These are phyloP conservation scores for Abelmoschus esculentus DNA, from an alignment of 345 rosid genomes.

Conservation along the genomic window DNA sequence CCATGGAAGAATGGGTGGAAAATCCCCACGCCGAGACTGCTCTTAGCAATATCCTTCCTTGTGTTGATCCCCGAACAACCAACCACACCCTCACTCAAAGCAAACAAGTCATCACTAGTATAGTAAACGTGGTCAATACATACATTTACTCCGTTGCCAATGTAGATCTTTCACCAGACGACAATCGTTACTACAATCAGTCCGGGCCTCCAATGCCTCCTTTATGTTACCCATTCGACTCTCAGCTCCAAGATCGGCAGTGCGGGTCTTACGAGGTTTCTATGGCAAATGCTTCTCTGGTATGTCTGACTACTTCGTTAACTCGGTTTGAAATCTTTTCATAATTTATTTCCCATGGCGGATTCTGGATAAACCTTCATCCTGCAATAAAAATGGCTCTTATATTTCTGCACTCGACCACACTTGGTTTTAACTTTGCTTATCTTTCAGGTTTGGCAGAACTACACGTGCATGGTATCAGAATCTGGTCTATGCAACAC, in stretches of 20 bases:
- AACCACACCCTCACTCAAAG: constrained; percentile 80
- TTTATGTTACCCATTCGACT: constrained; percentile 2
- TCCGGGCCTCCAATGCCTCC: constrained; percentile 1
- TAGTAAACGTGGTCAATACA: constrained; percentile 78
- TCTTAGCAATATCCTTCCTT: constrained; percentile 68
- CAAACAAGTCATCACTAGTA: constrained; percentile 75
- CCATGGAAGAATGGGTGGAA: constrained; percentile 82
- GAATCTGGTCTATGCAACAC: constrained; percentile 47
- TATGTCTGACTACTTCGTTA: constrained; percentile 19
- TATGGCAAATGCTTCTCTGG: constrained; percentile 72
- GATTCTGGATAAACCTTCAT: not conserved
- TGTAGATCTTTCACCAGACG: constrained; percentile 45
- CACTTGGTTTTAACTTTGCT: not conserved
- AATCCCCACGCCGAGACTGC: not conserved
- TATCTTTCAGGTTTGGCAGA: constrained; percentile 64
- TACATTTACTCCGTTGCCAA: constrained; percentile 74
- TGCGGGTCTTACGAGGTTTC: constrained; percentile 68
- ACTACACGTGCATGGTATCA: constrained; percentile 51
- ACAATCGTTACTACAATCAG: not conserved
- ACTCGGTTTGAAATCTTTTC: not conserved
- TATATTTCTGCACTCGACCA: not conserved
- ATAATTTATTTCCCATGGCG: not conserved
- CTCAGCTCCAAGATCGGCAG: constrained; percentile 39
- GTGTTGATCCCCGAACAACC: constrained; percentile 82
- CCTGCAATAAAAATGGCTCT: not conserved